Base-by-base conservation (phyloP, 192 early-diverging fungal species). In the Oehlia diaphana region DNA sequence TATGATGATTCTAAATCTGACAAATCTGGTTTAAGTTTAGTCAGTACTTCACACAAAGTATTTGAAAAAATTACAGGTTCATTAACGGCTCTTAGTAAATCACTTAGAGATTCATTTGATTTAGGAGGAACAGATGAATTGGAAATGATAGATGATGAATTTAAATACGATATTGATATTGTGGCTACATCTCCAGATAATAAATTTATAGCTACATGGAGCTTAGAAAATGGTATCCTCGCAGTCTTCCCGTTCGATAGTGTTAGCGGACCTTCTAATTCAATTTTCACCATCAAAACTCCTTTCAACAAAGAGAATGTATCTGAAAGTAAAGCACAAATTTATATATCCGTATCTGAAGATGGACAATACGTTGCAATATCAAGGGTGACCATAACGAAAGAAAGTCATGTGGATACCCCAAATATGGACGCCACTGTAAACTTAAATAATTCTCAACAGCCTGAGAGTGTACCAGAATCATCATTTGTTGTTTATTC, bases 321-420 rank as follows among this genome's bases (percentile, higher is more conserved):
- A 21, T 7, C 53, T 16, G 5, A 58, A 21, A 4, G 12, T 21
- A 16, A 58, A 4, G 6, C 14, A 16, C 10, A 12, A 26, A n/a
- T 70, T 70, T 70, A 42, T 70, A 19, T 70, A 7, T 70, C 68
- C 13, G 19, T 70, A 9, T 70, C 68, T 9, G 68, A 70, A 42
- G 68, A 70, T 10, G 68, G 68, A 8, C 14, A 70, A 44, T 70
- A 42, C 19, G 68, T 70, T 70, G 68, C 68, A n/a, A 47, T 70
- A 44, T 70, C 68, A 70, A 70, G n/a, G 9, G n/a, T 70, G 33
- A 47, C 16, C 21, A 70, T 70, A 44, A 2, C 3, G 33, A 10
- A 35, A n/a, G 37, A n/a, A 8, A 37, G 6, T 8, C 19, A 42
- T 21, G 19, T 9, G 1, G 68, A 70, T 23, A 26, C 68, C 1